Evolutionary conservation across 176 grass and related monocot genomes (phyloP).

Genomic region (Carex myosuroides): DNA sequence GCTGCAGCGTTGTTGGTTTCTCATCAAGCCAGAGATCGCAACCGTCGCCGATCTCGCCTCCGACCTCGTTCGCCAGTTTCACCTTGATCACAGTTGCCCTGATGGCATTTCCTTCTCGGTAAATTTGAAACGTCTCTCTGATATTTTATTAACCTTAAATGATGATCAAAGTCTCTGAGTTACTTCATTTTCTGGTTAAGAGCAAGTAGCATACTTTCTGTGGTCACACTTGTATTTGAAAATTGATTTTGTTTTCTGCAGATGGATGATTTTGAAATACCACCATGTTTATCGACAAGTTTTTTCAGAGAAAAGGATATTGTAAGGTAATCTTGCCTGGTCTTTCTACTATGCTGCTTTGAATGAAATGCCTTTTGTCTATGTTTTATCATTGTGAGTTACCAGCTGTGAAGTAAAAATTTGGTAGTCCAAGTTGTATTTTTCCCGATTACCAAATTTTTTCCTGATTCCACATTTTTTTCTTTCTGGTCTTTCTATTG

Average conservation of each 20-base stretch:
- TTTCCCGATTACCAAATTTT: not conserved
- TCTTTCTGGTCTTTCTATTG: not conserved
- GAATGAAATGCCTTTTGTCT: not conserved
- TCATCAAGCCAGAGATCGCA: slow-evolving; percentile 43
- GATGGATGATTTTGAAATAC: slow-evolving; percentile 78
- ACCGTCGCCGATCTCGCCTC: slow-evolving; percentile 53
- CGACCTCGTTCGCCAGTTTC: slow-evolving; percentile 38
- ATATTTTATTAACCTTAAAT: not conserved
- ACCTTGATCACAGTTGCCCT: slow-evolving; percentile 39
- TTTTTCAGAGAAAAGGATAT: slow-evolving; percentile 84
- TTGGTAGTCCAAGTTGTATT: not conserved
- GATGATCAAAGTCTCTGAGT: not conserved
- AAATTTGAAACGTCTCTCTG: not conserved
- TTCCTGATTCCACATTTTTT: not conserved
- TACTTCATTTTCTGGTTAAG: not conserved
- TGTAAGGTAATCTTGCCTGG: slow-evolving; percentile 44
- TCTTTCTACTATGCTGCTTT: not conserved
- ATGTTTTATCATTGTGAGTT: slow-evolving; percentile 1
- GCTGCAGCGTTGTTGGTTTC: slow-evolving; percentile 68
- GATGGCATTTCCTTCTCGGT: slow-evolving; percentile 48
- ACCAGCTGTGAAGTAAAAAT: not conserved
- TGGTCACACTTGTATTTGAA: not conserved
- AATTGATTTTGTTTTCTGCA: slow-evolving; percentile 34
- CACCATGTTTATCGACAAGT: slow-evolving; percentile 52
- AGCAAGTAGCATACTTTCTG: not conserved